phyloP scores from a whole-genome alignment of 305 asterid genomes.

The Fraxinus greggii region DNA sequence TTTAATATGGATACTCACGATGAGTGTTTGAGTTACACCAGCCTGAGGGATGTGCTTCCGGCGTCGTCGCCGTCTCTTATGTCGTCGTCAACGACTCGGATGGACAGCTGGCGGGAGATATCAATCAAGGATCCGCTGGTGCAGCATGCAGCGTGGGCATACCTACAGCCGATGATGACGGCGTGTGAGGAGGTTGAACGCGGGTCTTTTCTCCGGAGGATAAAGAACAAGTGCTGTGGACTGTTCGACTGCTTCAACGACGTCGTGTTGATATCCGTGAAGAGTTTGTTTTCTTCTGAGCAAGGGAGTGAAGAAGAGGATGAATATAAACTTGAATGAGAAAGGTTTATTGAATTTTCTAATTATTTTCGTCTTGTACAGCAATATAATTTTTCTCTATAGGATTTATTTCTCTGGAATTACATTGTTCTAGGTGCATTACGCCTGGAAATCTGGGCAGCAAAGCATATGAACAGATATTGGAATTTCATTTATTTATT shows the following conservation, averaged over 20 bases:
- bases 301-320: background rate
- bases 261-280: conserved; percentile 17
- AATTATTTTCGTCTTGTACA: background rate
- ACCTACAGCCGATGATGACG: conserved; percentile 20
- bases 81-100: background rate
- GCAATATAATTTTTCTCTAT: background rate
- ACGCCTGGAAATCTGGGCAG: background rate
- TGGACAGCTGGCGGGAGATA: conserved; percentile 25
- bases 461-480: background rate
- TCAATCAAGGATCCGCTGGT: conserved; percentile 26
- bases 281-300: background rate
- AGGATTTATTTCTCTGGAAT: background rate
- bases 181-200: background rate
- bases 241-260: conserved; percentile 24
- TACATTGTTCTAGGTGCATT: background rate
- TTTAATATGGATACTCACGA: background rate
- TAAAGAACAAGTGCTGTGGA: conserved; percentile 21
- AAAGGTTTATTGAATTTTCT: background rate
- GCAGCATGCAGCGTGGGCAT: conserved; percentile 33
- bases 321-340: background rate
- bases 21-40: conserved; percentile 1
- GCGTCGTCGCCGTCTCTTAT: background rate
- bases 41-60: conserved; percentile 6
- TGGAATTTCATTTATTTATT: background rate
- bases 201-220: conserved; percentile 7